Base-by-base conservation (phyloP, 495 filamentous ascomycete species). In the Hypomontagnella monticulosa region DNA sequence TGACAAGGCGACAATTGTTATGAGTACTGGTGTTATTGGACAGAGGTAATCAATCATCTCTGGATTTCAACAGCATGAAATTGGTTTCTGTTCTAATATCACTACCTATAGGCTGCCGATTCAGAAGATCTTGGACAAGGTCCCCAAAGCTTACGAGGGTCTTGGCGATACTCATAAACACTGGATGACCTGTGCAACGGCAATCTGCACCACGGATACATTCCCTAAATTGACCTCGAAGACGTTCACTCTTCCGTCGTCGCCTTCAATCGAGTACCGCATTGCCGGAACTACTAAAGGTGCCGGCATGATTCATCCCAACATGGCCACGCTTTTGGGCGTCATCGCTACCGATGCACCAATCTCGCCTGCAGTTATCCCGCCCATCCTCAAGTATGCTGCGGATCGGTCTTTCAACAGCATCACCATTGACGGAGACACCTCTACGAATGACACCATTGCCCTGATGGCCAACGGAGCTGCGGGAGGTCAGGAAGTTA, bases 261-360 rank as follows among this genome's bases (percentile, higher is more conserved):
- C 91, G 7, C 88, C 90, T 2, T 79, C 80, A 7, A 86, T 84
- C 38, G 83, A 85, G 72, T 99, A 97, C 80, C 81, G 84, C 67
- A 89, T 99, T 20, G 93, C 91, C 20, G 95, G 95, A 47, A 97
- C 97, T 87, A 97, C 96, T 61, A 99, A 99, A 79, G 95, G 95
- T 43, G 96, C 95, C 11, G 95, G 95, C 69, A 99, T 99, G 95
- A 99, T 99, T 73, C 94, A 97, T 77, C 95, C 95, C 16, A 97
- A 99, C 81, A 97, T 99, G 94, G 95, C 93, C 41, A 99, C 95
- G 0, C 85, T 99, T 37, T 87, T 99, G 27, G 94, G 91, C 46
- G 91, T 98, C 54, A 85, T 98, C 71, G 93, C 92, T 73, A 99
- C 95, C 23, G 95, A 99, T 69, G 96, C 90, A 0, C 89, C 93